phyloP scores from a whole-genome alignment of 306 rosid genomes.

The Trifolium repens region DNA sequence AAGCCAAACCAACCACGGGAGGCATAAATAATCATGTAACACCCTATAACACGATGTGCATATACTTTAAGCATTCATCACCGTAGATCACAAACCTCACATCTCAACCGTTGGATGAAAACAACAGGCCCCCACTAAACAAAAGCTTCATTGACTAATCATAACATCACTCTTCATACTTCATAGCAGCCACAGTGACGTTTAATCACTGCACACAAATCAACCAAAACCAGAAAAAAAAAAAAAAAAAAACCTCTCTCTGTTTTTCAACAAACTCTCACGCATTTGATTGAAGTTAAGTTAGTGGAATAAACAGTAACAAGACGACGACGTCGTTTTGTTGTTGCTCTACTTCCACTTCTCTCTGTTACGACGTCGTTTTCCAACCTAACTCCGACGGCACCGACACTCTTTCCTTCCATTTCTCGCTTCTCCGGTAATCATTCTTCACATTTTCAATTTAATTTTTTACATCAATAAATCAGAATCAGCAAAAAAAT shows the following conservation, averaged over 20 bases:
- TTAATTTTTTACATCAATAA: not conserved
- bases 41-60: slow-evolving; percentile 1
- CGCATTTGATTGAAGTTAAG: not conserved
- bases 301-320: not conserved
- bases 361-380: slow-evolving; percentile 35
- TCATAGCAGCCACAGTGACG: not conserved
- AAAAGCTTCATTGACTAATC: slow-evolving; percentile 24
- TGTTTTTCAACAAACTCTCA: not conserved
- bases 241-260: slow-evolving; percentile 15
- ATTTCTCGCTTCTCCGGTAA: slow-evolving; percentile 46
- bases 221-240: too few species aligned
- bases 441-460: slow-evolving; percentile 22
- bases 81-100: slow-evolving; percentile 36
- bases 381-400: not conserved
- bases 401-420: slow-evolving; percentile 77
- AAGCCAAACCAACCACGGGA: not conserved
- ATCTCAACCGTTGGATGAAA: slow-evolving; percentile 48
- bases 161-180: slow-evolving; percentile 15
- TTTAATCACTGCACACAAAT: slow-evolving; percentile 22
- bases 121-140: slow-evolving; percentile 15
- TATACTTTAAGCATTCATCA: not conserved
- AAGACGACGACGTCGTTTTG: slow-evolving; percentile 27
- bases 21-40: slow-evolving; percentile 10
- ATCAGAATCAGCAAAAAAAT: not conserved
- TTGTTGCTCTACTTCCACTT: slow-evolving; percentile 5